Percentiles rank a stretch among this genome's conserved stretches.
Conservation (phyloP, 306 rosid species). For the Prinsepia uniflora region DNA sequence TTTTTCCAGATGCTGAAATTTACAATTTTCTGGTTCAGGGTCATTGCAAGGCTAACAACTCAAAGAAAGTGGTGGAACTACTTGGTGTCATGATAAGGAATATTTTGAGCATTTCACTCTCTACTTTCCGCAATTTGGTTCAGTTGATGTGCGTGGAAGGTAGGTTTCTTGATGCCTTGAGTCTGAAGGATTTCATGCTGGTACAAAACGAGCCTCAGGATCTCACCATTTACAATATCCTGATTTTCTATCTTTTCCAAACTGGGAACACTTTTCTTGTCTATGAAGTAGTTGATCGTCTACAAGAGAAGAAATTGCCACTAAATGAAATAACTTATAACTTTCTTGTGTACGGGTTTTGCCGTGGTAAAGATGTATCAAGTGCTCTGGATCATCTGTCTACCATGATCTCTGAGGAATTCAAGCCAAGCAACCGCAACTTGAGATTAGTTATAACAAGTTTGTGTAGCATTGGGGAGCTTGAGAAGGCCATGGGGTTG, state of each 20-base stretch:
- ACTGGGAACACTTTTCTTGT: conserved; percentile 45
- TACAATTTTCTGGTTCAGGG: conserved; percentile 60
- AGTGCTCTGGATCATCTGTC: conserved; percentile 47
- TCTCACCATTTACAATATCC: conserved; percentile 58
- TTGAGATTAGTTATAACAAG: conserved; percentile 51
- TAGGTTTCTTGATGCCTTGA: conserved; percentile 39
- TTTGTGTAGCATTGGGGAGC: conserved; percentile 53
- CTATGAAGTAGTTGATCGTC: conserved; percentile 41
- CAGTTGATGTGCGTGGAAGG: conserved; percentile 49
- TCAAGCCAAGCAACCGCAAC: conserved; percentile 60
- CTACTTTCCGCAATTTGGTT: conserved; percentile 54
- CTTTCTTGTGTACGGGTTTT: conserved; percentile 71
- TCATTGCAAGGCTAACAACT: conserved; percentile 43
- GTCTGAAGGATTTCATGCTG: conserved; percentile 55
- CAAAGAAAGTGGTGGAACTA: conserved; percentile 52
- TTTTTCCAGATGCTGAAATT: conserved; percentile 43
- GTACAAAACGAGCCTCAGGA: conserved; percentile 40
- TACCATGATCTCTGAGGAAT: conserved; percentile 58
- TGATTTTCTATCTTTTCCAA: conserved; percentile 56
- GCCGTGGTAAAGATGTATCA: conserved; percentile 47
- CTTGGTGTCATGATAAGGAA: conserved; percentile 56
- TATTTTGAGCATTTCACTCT: conserved; percentile 38
- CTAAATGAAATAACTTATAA: conserved; percentile 59
- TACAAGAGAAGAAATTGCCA: conserved; percentile 48
- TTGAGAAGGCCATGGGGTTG: conserved; percentile 58